phyloP scores from a whole-genome alignment of 768 basidiomycete genomes.

The Hygrophorus pudorinus region DNA sequence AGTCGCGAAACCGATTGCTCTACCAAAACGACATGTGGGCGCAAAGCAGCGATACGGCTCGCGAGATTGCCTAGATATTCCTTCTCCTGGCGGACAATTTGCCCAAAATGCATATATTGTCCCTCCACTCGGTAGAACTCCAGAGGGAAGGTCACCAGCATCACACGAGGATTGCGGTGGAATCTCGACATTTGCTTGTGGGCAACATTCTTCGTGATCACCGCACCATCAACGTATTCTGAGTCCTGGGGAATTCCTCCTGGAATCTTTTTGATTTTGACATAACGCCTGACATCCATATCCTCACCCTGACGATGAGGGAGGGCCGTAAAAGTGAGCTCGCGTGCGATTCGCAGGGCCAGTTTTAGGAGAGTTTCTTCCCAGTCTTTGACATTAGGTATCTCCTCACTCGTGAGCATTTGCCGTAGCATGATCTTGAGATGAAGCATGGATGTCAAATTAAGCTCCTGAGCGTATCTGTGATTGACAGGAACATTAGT shows the following conservation, averaged over 20 bases:
- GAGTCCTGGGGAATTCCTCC: conserved; percentile 88
- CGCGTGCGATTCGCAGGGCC: conserved; percentile 77
- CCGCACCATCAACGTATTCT: conserved; percentile 93
- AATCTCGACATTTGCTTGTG: conserved; percentile 89
- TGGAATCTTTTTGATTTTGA: conserved; percentile 98
- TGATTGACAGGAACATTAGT: conserved; percentile 2
- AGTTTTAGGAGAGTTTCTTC: conserved; percentile 74
- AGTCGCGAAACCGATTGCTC: conserved; percentile 87
- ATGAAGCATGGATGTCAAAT: conserved; percentile 80
- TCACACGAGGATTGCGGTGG: conserved; percentile 81
- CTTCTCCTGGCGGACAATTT: conserved; percentile 85
- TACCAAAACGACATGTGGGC: conserved; percentile 88
- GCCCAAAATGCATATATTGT: conserved; percentile 88
- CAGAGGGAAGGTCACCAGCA: conserved; percentile 91
- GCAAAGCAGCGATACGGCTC: conserved; percentile 78
- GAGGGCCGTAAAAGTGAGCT: conserved; percentile 64
- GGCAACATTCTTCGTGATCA: conserved; percentile 96
- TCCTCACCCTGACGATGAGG: conserved; percentile 78
- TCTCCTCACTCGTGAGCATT: conserved; percentile 72
- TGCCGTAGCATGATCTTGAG: conserved; percentile 87
- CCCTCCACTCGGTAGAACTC: conserved; percentile 91
- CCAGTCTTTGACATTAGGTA: conserved; percentile 84
- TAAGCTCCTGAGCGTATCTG: conserved; percentile 79
- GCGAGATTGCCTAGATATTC: conserved; percentile 86
- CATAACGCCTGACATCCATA: conserved; percentile 91